Conservation (phyloP, 2,329 filamentous ascomycete species). For the Claviceps paspali region DNA sequence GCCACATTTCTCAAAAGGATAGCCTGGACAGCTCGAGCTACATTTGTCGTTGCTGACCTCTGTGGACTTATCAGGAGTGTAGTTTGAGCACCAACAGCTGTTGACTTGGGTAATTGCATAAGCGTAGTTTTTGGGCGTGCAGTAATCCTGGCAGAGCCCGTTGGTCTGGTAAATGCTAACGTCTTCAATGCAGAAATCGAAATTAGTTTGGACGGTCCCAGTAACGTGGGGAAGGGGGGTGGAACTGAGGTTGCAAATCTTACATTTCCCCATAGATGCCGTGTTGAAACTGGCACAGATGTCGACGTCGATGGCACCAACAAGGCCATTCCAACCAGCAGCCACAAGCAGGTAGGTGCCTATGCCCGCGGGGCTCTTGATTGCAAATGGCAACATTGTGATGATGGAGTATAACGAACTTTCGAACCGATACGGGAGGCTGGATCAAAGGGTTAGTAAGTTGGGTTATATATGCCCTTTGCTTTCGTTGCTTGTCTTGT, state of each 20-base stretch:
- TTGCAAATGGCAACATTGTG: not conserved
- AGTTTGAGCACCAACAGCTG: slow-evolving; percentile 63
- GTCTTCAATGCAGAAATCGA: slow-evolving; percentile 21
- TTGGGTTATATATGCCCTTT: no score
- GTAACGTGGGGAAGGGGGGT: not conserved
- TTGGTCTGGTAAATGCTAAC: slow-evolving; percentile 49
- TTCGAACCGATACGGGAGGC: not conserved
- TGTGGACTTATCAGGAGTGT: slow-evolving; percentile 34
- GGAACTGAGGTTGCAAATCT: slow-evolving; percentile 5
- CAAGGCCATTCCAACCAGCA: slow-evolving; percentile 11
- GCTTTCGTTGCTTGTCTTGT: no score
- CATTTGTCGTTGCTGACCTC: slow-evolving; percentile 33
- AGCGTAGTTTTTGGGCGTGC: slow-evolving; percentile 36
- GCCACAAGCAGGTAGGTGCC: slow-evolving; percentile 9
- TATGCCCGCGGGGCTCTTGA: not conserved
- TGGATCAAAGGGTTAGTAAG: not conserved
- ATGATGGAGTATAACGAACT: not conserved
- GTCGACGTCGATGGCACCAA: slow-evolving; percentile 13
- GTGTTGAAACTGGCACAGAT: slow-evolving; percentile 25
- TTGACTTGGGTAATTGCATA: slow-evolving; percentile 52
- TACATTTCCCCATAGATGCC: slow-evolving; percentile 17
- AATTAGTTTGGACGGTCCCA: not conserved
- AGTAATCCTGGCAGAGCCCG: slow-evolving; percentile 49
- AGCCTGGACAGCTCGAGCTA: slow-evolving; percentile 50
- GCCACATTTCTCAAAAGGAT: slow-evolving; percentile 49